Percentiles rank a stretch among this genome's conserved stretches.
Evolutionary conservation across 2,329 filamentous ascomycete species (phyloP).

Genomic region (Arthrinium phaeospermum): DNA sequence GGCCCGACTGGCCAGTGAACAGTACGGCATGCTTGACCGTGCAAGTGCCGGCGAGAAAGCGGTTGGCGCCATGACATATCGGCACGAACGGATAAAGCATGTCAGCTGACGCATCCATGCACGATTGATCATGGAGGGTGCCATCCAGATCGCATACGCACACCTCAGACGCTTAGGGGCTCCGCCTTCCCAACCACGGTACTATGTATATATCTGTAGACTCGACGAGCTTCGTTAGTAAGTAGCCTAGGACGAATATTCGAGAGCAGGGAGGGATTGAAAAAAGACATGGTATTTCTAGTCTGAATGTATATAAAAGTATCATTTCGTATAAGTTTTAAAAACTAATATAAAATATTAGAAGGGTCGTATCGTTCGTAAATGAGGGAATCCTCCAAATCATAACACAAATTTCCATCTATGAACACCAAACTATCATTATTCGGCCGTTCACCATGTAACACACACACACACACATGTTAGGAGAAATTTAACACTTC

Average conservation of each 20-base stretch:
- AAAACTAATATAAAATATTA: background rate
- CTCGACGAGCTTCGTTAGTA: background rate
- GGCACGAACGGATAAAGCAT: background rate
- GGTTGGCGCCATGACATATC: background rate
- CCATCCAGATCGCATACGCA: background rate
- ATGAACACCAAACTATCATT: background rate
- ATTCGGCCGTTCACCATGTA: background rate
- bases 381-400: background rate
- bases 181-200: background rate
- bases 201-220: background rate
- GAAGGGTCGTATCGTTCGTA: background rate
- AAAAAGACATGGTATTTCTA: background rate
- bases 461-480: background rate
- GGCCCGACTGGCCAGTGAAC: background rate
- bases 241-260: background rate
- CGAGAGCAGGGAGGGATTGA: background rate
- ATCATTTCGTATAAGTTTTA: background rate
- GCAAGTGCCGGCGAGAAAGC: background rate
- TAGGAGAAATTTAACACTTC: constrained; percentile 4
- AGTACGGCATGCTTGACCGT: background rate
- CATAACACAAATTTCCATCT: background rate
- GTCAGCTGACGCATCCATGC: background rate
- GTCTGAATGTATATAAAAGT: background rate
- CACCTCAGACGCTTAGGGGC: background rate
- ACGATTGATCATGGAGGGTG: background rate